Conservation (phyloP, 2,329 filamentous ascomycete genomes). For the Neofusicoccum laricinum region DNA sequence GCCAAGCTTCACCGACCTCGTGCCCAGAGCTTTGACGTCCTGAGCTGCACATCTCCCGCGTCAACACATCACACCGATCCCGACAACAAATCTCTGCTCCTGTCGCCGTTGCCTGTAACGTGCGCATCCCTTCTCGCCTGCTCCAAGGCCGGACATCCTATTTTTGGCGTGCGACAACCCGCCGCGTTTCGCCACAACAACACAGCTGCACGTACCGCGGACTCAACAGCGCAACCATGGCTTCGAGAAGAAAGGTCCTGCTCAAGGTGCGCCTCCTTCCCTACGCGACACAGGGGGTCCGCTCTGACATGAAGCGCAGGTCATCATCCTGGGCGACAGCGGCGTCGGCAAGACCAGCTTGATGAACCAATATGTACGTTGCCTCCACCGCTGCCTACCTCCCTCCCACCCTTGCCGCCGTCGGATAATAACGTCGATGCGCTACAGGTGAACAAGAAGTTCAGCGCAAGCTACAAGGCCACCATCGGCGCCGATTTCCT, state of each 20-base stretch:
- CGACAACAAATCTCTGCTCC: conserved; percentile 10
- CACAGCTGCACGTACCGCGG: neutral
- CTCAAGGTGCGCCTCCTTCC: conserved; percentile 64
- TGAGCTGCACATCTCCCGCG: conserved; percentile 10
- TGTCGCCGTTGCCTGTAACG: neutral
- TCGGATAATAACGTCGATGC: neutral
- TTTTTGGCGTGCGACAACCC: neutral
- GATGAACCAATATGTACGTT: conserved; percentile 99
- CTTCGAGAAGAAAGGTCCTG: conserved; percentile 84
- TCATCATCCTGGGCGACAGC: conserved; percentile 98
- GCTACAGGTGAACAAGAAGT: conserved; percentile 98
- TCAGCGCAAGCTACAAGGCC: conserved; percentile 99
- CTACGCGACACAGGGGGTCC: conserved; percentile 10
- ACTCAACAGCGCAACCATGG: conserved; percentile 50
- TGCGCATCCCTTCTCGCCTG: neutral
- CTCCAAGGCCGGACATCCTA: neutral
- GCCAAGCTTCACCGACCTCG: conserved; percentile 17
- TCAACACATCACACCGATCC: conserved; percentile 15
- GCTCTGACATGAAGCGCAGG: conserved; percentile 52
- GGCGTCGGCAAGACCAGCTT: conserved; percentile 98
- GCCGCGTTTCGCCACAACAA: neutral
- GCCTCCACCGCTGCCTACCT: neutral
- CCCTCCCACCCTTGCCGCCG: neutral
- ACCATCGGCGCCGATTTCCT: conserved; percentile 98
- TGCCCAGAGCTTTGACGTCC: conserved; percentile 14